Conservation (phyloP, 139 green algal species). For the Chlorella vulgaris region DNA sequence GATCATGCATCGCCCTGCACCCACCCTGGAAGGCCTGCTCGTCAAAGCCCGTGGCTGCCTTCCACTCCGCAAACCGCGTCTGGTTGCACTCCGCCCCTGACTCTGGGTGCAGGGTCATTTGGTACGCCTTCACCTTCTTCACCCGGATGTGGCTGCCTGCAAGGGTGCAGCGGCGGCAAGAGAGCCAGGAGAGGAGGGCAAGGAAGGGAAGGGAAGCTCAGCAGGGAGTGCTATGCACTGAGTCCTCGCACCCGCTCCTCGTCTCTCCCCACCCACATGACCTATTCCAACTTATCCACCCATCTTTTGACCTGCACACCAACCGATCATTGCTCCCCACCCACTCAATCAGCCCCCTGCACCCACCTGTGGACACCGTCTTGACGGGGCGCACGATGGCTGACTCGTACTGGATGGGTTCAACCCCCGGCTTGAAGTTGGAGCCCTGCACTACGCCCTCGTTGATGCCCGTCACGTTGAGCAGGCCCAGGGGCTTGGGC, state of each 20-base stretch:
- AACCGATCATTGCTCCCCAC: not conserved
- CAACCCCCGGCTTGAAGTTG: not conserved
- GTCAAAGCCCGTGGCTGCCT: constrained; percentile 32
- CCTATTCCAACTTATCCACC: no score
- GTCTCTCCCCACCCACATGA: no score
- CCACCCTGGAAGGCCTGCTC: constrained; percentile 10
- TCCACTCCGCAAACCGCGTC: constrained; percentile 18
- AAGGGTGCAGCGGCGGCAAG: no score
- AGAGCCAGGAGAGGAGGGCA: no score
- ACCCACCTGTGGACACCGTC: constrained; percentile 22
- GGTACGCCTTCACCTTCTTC: constrained; percentile 21
- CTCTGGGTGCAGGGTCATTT: constrained; percentile 4
- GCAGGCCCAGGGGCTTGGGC: not conserved
- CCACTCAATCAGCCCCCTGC: not conserved
- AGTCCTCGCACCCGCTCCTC: no score
- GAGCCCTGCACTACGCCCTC: constrained; percentile 32
- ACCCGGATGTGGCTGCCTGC: constrained; percentile 17
- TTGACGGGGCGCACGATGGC: constrained; percentile 18
- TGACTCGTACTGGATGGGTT: constrained; percentile 31
- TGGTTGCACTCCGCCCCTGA: constrained; percentile 24
- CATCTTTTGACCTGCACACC: no score
- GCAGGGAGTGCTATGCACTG: no score
- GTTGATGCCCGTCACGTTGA: constrained; percentile 42
- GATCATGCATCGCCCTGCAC: no score
- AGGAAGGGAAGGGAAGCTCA: no score